phyloP scores from a whole-genome alignment of 768 basidiomycete species.

The Tricholoma matsutake region DNA sequence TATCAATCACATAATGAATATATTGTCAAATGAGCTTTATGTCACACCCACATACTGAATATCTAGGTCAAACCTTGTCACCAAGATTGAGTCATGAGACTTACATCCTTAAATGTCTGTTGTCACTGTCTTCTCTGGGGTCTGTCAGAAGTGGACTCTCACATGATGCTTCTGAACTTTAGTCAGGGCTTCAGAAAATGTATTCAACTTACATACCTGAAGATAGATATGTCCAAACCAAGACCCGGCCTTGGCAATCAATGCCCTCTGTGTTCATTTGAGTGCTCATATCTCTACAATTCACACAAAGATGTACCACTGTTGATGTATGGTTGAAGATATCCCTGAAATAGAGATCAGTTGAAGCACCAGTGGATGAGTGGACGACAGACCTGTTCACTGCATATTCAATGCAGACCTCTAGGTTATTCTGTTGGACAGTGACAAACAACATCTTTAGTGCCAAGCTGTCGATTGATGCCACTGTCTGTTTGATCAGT shows the following conservation, averaged over 20 bases:
- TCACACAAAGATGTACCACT: background rate
- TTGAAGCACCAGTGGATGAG: background rate
- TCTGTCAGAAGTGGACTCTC: background rate
- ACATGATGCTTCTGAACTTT: background rate
- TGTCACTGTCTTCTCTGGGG: background rate
- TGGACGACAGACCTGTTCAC: slow-evolving; percentile 3
- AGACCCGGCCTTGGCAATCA: background rate
- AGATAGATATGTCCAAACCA: background rate
- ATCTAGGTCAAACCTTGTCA: background rate
- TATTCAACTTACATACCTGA: background rate
- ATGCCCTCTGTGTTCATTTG: background rate
- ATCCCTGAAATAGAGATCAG: background rate
- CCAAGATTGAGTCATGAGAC: background rate
- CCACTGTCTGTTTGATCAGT: background rate
- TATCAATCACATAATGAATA: background rate
- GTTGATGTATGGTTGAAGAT: background rate
- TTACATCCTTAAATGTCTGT: background rate
- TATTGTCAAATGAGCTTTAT: background rate
- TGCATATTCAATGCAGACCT: slow-evolving; percentile 14
- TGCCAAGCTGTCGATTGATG: background rate
- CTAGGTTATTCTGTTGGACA: slow-evolving; percentile 23
- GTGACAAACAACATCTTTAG: slow-evolving; percentile 12
- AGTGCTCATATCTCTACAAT: background rate
- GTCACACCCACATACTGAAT: background rate
- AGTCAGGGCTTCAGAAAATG: background rate